Percentiles rank a stretch among this genome's conserved stretches.
phyloP scores from a whole-genome alignment of 129 eudicot genomes.

The Artemisia tridentata region DNA sequence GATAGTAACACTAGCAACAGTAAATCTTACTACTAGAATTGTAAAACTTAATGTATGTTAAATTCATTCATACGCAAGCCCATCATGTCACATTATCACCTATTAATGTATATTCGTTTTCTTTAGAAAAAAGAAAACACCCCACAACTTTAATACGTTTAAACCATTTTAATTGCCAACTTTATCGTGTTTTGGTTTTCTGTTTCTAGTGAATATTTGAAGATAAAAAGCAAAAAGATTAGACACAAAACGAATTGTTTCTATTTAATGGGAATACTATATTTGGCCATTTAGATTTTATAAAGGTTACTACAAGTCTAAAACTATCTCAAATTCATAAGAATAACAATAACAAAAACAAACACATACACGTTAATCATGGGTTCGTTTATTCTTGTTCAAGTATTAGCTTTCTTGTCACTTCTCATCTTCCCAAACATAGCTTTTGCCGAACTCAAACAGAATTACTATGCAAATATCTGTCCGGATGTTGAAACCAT shows the following conservation, averaged over 20 bases:
- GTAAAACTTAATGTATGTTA: too few species aligned
- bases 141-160: slow-evolving; percentile 20
- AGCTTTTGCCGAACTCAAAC: slow-evolving; percentile 49
- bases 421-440: slow-evolving; percentile 32
- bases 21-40: too few species aligned
- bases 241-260: too few species aligned
- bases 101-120: background rate
- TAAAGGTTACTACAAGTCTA: slow-evolving; percentile 3
- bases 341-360: background rate
- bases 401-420: slow-evolving; percentile 26
- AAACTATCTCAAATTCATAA: background rate
- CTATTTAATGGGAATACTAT: too few species aligned
- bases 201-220: too few species aligned
- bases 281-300: too few species aligned
- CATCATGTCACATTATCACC: background rate
- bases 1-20: too few species aligned
- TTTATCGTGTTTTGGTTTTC: too few species aligned
- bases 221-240: too few species aligned
- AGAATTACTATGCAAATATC: slow-evolving; percentile 57
- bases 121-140: background rate
- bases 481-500: slow-evolving; percentile 78
- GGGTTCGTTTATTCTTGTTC: slow-evolving; percentile 37
- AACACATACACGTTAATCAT: slow-evolving; percentile 22
- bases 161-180: background rate
- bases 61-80: background rate